Base-by-base conservation (phyloP, 75 land plant species). In the Isoetes taiwanensis region DNA sequence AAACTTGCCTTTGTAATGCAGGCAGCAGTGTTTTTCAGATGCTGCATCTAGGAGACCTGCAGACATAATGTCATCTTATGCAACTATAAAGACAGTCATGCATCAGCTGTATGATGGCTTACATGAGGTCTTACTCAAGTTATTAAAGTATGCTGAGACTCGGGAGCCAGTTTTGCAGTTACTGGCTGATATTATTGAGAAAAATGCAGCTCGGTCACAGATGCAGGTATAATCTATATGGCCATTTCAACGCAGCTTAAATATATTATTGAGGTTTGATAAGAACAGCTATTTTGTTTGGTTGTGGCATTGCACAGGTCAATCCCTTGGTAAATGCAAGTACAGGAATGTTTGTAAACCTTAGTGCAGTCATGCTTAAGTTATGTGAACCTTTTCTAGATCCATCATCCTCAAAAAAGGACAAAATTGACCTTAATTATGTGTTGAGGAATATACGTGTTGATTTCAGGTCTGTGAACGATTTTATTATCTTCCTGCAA, bases 291-390 rank as follows among this genome's bases (percentile, higher is more conserved):
- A n/a, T n/a, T n/a, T n/a, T n/a, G n/a, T n/a, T n/a, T n/a, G n/a
- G n/a, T n/a, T n/a, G n/a, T n/a, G n/a, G n/a, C n/a, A n/a, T n/a
- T n/a, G n/a, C n/a, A n/a, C n/a, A n/a, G n/a, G n/a, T n/a, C n/a
- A 81, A 93, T 54, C 81, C 81, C 52, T 52, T 88, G 29, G 56
- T 66, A 10, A 77, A 75, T 79, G 98, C 95, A 43, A 88, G 96
- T 70, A 63, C 79, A 26, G 98, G 90, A 43, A 77, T 71, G 76
- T 93, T 93, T 76, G 79, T 93, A 16, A 84, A 75, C 52, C 77
- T 93, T 26, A 88, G 96, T 62, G 96, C 98, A 12, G 82, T 84
- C n/a, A 93, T 93, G 98, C 89, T 93, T 38, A 78, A 75, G 31
- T 79, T 93, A 16, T 93, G 90, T 64, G 89, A 80, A 37, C 98